Conservation (phyloP, 371 early-diverging fungal genomes). For the Mortierella sp. region DNA sequence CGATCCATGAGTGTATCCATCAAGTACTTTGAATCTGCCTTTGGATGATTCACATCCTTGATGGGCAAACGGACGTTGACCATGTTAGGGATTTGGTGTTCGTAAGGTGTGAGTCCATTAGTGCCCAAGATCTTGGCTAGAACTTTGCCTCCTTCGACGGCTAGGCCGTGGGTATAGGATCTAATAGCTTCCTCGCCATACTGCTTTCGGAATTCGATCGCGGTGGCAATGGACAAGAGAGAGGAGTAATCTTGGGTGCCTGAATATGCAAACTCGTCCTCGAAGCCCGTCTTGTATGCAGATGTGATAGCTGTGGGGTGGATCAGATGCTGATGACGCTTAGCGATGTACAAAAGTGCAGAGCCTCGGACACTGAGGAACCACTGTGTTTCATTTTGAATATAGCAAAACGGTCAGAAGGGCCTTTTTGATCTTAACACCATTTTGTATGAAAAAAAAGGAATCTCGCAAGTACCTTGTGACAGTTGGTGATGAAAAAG, state of each 20-base stretch:
- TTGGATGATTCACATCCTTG: slow-evolving; percentile 28
- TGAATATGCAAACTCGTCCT: slow-evolving; percentile 60
- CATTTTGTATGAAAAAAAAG: background rate
- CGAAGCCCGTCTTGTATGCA: slow-evolving; percentile 54
- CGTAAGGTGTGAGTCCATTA: slow-evolving; percentile 60
- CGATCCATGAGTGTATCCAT: slow-evolving; percentile 54
- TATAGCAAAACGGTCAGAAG: no score
- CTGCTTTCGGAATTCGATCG: slow-evolving; percentile 62
- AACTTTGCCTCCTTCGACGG: slow-evolving; percentile 65
- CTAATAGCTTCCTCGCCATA: slow-evolving; percentile 69
- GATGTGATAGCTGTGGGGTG: slow-evolving; percentile 64
- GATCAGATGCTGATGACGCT: slow-evolving; percentile 62
- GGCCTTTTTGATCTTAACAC: no score
- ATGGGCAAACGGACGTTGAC: slow-evolving; percentile 71
- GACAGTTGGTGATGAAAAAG: slow-evolving; percentile 76
- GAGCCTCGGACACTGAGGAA: slow-evolving; percentile 68
- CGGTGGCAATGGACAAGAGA: slow-evolving; percentile 60
- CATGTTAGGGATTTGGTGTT: slow-evolving; percentile 61
- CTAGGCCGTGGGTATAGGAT: slow-evolving; percentile 65
- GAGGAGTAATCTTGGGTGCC: slow-evolving; percentile 60
- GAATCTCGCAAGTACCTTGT: slow-evolving; percentile 58
- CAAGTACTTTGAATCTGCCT: slow-evolving; percentile 27
- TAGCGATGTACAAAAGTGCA: slow-evolving; percentile 67
- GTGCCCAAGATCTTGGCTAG: slow-evolving; percentile 69
- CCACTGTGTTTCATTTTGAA: slow-evolving; percentile 64